These are phyloP conservation scores for Terana coerulea DNA, from an alignment of 768 basidiomycete genomes.

Conservation along the genomic window DNA sequence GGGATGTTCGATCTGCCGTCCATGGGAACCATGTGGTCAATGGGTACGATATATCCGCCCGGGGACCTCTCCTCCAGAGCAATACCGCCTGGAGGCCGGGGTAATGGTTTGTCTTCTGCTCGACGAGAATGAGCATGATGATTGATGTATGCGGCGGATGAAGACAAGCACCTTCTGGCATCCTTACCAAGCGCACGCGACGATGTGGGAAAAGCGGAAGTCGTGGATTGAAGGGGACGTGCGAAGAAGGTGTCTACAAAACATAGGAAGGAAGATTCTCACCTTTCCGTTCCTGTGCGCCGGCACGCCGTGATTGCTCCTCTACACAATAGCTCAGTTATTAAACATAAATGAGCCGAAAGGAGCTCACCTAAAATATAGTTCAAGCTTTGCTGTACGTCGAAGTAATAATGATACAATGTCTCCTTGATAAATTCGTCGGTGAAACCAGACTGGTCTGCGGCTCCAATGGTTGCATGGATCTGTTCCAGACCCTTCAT, in stretches of 20 bases:
- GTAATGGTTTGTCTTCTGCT: constrained; percentile 21
- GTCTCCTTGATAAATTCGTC: constrained; percentile 74
- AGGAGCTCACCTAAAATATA: constrained; percentile 66
- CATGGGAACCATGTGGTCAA: neutral
- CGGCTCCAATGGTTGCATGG: constrained; percentile 61
- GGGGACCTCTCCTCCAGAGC: constrained; percentile 1
- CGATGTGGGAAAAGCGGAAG: constrained; percentile 1
- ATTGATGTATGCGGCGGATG: constrained; percentile 2
- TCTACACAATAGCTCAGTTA: constrained; percentile 37
- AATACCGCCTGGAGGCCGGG: constrained; percentile 15
- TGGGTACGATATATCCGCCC: neutral
- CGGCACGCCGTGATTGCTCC: constrained; percentile 59
- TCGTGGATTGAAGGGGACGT: constrained; percentile 15
- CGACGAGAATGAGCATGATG: neutral
- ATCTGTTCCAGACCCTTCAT: constrained; percentile 68
- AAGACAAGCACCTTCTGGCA: constrained; percentile 27
- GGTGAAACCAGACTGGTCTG: constrained; percentile 60
- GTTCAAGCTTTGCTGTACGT: constrained; percentile 70
- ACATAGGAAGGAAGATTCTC: constrained; percentile 43
- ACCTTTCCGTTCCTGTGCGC: constrained; percentile 82
- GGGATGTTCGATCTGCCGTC: constrained; percentile 20
- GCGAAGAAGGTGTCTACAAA: constrained; percentile 16
- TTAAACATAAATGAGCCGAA: neutral
- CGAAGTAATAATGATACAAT: constrained; percentile 87
- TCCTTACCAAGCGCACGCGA: constrained; percentile 6